These are phyloP conservation scores for Erythrobasidium yunnanense DNA, from an alignment of 768 basidiomycete species.

Conservation along the genomic window DNA sequence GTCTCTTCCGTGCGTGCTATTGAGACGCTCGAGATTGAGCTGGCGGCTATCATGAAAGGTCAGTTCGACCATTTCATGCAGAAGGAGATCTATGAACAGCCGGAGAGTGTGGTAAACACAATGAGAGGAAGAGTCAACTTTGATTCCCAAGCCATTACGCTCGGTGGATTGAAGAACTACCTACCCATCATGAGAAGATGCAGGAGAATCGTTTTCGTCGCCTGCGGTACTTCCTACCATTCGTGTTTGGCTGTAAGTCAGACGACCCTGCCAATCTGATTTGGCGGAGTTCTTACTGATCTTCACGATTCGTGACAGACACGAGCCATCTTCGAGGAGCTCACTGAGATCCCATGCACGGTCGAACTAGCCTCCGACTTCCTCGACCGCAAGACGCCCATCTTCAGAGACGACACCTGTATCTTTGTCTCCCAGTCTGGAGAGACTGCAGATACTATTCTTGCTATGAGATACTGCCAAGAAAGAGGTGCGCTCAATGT, in stretches of 20 bases:
- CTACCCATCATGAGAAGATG: conserved; percentile 90
- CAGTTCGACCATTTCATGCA: conserved; percentile 99
- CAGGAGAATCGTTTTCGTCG: conserved; percentile 86
- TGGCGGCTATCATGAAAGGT: conserved; percentile 99
- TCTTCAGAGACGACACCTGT: conserved; percentile 96
- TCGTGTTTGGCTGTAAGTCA: conserved; percentile 64
- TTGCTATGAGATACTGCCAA: conserved; percentile 88
- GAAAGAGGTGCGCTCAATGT: conserved; percentile 93
- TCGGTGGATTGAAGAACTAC: conserved; percentile 90
- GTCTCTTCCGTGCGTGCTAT: conserved; percentile 72
- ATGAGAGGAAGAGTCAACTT: conserved; percentile 99
- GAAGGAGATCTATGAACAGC: conserved; percentile 96
- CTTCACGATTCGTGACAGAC: too few relatives aligned
- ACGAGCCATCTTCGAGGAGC: conserved; percentile 93
- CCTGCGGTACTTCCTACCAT: conserved; percentile 98
- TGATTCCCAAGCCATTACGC: conserved; percentile 75
- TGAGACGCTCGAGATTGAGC: conserved; percentile 94
- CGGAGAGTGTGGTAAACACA: conserved; percentile 98
- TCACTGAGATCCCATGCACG: conserved; percentile 95
- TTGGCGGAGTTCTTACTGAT: too few relatives aligned
- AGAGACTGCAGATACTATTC: conserved; percentile 95
- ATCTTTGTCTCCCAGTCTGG: conserved; percentile 95
- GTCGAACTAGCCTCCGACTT: conserved; percentile 97
- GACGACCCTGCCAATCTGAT: not conserved
- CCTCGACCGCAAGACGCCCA: conserved; percentile 95